Percentiles rank a stretch among this genome's conserved stretches.
phyloP scores from a whole-genome alignment of 2,329 filamentous ascomycete species.

The Aquanectria penicillioides region DNA sequence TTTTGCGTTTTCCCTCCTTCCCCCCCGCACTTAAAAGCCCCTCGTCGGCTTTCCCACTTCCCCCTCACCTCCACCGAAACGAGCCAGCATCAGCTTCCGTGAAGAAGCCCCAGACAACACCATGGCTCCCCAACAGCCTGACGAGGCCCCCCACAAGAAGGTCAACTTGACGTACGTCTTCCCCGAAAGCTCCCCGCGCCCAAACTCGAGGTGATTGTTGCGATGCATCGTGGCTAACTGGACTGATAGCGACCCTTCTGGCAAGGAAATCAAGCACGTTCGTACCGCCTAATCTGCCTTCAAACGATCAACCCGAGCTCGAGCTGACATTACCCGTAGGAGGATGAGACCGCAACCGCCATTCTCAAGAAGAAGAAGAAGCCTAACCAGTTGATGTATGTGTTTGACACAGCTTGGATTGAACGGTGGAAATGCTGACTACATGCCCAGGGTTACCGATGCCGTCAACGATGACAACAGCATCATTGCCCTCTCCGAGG shows the following conservation, averaged over 20 bases:
- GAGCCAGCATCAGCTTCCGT: conserved; percentile 40
- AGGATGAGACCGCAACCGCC: conserved; percentile 91
- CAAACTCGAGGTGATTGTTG: neutral
- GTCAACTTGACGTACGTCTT: conserved; percentile 79
- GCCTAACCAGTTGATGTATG: conserved; percentile 97
- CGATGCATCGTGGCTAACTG: conserved; percentile 49
- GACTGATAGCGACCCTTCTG: conserved; percentile 80
- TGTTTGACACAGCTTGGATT: conserved; percentile 29
- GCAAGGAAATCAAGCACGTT: conserved; percentile 87
- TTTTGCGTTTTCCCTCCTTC: conserved; percentile 15
- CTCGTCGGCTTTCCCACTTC: conserved; percentile 34
- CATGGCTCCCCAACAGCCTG: conserved; percentile 74
- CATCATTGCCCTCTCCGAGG: conserved; percentile 96
- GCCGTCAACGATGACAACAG: conserved; percentile 99
- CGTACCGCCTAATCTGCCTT: conserved; percentile 46
- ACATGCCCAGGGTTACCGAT: conserved; percentile 86
- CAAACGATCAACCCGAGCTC: conserved; percentile 30
- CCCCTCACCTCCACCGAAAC: conserved; percentile 37
- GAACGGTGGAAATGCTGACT: conserved; percentile 20
- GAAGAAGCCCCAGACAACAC: conserved; percentile 52
- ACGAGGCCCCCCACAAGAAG: conserved; percentile 74
- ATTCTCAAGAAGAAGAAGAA: conserved; percentile 99
- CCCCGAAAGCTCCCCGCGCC: neutral
- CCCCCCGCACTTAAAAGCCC: conserved; percentile 23
- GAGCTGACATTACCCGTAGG: conserved; percentile 61